Evolutionary conservation across 495 filamentous ascomycete species (phyloP), one percentile per base, ranked within the genome.

Genomic region (Penicillium crystallinum): DNA sequence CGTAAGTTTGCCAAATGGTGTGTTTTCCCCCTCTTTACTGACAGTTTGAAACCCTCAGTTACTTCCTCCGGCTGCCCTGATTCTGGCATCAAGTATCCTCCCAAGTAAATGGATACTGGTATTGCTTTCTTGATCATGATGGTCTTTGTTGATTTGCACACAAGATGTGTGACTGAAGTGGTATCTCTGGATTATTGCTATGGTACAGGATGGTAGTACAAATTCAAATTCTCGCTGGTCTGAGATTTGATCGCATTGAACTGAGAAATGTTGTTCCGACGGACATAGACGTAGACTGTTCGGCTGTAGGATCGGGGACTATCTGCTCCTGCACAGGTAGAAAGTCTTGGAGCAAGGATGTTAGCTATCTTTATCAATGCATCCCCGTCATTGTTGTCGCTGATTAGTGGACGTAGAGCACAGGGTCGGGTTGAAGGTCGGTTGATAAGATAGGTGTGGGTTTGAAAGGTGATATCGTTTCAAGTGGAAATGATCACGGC

Each of bases 21-120:
- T 17, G 17, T 5, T 47, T 35, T 12, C 22, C 29, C 6, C 22
- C 29, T 15, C 33, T 37, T 19, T 48, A 19, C 52, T 46, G 34
- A 46, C 45, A 6, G 31, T 22, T 39, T 37, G 27, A 2, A 29
- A 21, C 27, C 2, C 50, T 66, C 73, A 66, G 81, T 83, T 27
- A 59, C 68, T 4, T 72, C 69, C n/a, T 79, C 80, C 9, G 77
- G 59, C 48, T 87, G 84, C 66, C 70, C 82, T 17, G 56, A 58
- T 15, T 65, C 59, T 9, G 81, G 81, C 4, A 79, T 87, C 45
- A 80, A 79, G 63, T 87, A 86, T 57, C 62, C 77, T n/a, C 78
- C 81, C 34, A 87, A 87, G 50, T 55, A 53, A 44, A 39, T 31
- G 11, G 11, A 21, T 9, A 6, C 33, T 1, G 11, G n/a, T 7